phyloP scores from a whole-genome alignment of 768 basidiomycete genomes.

The Cyclocybe cylindracea region DNA sequence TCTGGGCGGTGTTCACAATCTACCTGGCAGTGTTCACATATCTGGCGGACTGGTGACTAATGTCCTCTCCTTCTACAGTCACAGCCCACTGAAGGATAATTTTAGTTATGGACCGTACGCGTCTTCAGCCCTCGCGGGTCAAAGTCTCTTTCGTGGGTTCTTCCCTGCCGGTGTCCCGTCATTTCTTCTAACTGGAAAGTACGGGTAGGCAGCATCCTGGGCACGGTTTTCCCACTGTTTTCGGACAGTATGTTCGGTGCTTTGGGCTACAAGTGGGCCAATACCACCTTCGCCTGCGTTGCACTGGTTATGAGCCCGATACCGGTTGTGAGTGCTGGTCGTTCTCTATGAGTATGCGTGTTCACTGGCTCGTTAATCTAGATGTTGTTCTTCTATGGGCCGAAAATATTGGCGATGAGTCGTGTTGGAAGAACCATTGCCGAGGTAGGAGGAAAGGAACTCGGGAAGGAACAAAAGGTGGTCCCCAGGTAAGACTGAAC shows the following conservation, averaged over 20 bases:
- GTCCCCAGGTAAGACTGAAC: neutral
- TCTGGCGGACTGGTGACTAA: slow-evolving; percentile 56
- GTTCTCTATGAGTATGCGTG: neutral
- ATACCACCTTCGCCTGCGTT: slow-evolving; percentile 51
- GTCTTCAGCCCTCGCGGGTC: slow-evolving; percentile 63
- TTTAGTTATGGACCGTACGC: slow-evolving; percentile 52
- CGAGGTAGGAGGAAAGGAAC: neutral
- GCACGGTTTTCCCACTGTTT: slow-evolving; percentile 55
- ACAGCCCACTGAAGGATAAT: neutral
- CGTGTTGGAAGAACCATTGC: neutral
- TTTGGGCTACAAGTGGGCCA: slow-evolving; percentile 58
- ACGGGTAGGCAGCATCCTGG: slow-evolving; percentile 43
- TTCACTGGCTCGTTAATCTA: neutral
- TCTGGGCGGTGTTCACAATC: slow-evolving; percentile 48
- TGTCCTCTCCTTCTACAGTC: neutral
- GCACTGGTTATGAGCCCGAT: slow-evolving; percentile 50
- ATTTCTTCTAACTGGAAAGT: neutral
- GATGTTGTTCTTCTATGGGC: slow-evolving; percentile 31
- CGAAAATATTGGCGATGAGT: slow-evolving; percentile 12
- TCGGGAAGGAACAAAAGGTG: neutral
- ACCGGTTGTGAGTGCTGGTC: slow-evolving; percentile 38
- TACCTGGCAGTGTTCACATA: slow-evolving; percentile 60
- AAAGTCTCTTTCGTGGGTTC: slow-evolving; percentile 52
- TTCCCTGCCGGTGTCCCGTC: neutral
- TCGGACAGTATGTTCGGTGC: slow-evolving; percentile 52